Evolutionary conservation across 2,329 filamentous ascomycete species (phyloP).

Genomic region (Aspergillus ustus): DNA sequence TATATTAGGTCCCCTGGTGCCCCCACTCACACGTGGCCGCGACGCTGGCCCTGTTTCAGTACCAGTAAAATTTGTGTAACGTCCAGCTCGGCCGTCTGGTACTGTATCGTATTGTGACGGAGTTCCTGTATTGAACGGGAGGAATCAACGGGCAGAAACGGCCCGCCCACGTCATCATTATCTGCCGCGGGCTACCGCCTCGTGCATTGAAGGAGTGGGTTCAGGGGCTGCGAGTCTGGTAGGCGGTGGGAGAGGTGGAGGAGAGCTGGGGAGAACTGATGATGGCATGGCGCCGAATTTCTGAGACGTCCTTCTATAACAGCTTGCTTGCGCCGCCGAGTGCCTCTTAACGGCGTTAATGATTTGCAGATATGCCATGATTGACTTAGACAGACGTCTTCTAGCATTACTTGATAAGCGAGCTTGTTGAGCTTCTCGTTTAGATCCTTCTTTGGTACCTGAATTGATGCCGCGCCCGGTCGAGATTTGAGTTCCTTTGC

Average conservation of each 20-base stretch:
- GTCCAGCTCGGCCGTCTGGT: not conserved
- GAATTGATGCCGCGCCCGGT: not conserved
- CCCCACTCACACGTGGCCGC: slow-evolving; percentile 29
- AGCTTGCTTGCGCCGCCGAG: not conserved
- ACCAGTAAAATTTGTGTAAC: slow-evolving; percentile 3
- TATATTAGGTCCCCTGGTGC: slow-evolving; percentile 3
- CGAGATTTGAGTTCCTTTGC: not conserved
- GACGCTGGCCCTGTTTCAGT: slow-evolving; percentile 12
- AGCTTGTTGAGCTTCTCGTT: not conserved
- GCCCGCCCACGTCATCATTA: slow-evolving; percentile 20
- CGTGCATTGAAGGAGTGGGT: not conserved
- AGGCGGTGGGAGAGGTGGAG: slow-evolving; percentile 12
- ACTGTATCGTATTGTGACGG: not conserved
- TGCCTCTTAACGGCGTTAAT: not conserved
- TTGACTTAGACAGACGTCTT: not conserved
- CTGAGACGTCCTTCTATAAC: not conserved
- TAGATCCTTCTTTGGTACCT: not conserved
- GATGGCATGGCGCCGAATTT: not conserved
- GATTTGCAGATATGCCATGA: not conserved
- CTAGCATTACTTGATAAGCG: not conserved
- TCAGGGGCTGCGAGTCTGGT: not conserved
- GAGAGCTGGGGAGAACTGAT: slow-evolving; percentile 3
- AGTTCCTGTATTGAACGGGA: not conserved
- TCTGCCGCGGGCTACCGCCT: slow-evolving; percentile 6
- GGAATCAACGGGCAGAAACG: slow-evolving; percentile 7